These are phyloP conservation scores for Paramyrothecium sp. DNA, from an alignment of 2,329 filamentous ascomycete genomes.

Conservation along the genomic window DNA sequence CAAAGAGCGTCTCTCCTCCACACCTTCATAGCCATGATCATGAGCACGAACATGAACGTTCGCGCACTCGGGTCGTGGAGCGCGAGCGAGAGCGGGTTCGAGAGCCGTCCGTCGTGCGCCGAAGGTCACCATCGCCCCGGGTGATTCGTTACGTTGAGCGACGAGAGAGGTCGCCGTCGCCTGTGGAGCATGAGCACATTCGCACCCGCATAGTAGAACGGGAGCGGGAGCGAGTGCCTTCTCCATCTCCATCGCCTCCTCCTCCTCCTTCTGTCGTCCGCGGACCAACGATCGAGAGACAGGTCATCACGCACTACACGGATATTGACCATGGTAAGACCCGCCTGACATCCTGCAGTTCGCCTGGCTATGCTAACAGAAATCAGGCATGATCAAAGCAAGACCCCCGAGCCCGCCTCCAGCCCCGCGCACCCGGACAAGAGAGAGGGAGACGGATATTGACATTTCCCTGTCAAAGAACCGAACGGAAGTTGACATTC, in stretches of 20 bases:
- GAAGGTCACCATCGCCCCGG: slow-evolving; percentile 34
- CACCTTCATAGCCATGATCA: slow-evolving; percentile 27
- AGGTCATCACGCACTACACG: slow-evolving; percentile 85
- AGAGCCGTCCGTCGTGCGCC: slow-evolving; percentile 32
- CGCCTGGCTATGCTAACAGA: slow-evolving; percentile 9
- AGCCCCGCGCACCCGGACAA: slow-evolving; percentile 44
- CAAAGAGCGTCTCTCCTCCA: slow-evolving; percentile 41
- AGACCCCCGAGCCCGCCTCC: slow-evolving; percentile 46
- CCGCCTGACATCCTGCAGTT: background rate
- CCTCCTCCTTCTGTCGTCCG: slow-evolving; percentile 65
- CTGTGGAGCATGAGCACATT: slow-evolving; percentile 43
- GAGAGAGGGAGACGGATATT: slow-evolving; percentile 58
- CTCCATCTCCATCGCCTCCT: slow-evolving; percentile 50
- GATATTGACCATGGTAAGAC: slow-evolving; percentile 80
- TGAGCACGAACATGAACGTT: slow-evolving; percentile 30
- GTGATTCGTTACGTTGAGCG: slow-evolving; percentile 41
- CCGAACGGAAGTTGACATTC: slow-evolving; percentile 59
- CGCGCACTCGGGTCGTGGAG: slow-evolving; percentile 35
- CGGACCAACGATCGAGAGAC: slow-evolving; percentile 79
- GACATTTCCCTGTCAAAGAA: slow-evolving; percentile 56
- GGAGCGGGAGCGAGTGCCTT: slow-evolving; percentile 36
- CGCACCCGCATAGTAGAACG: slow-evolving; percentile 48
- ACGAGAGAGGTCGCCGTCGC: slow-evolving; percentile 32
- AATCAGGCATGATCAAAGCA: slow-evolving; percentile 42
- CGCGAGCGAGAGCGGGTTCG: slow-evolving; percentile 35